These are phyloP conservation scores for Phaeosphaeriaceae sp. DNA, from an alignment of 2,329 filamentous ascomycete genomes.

Conservation along the genomic window DNA sequence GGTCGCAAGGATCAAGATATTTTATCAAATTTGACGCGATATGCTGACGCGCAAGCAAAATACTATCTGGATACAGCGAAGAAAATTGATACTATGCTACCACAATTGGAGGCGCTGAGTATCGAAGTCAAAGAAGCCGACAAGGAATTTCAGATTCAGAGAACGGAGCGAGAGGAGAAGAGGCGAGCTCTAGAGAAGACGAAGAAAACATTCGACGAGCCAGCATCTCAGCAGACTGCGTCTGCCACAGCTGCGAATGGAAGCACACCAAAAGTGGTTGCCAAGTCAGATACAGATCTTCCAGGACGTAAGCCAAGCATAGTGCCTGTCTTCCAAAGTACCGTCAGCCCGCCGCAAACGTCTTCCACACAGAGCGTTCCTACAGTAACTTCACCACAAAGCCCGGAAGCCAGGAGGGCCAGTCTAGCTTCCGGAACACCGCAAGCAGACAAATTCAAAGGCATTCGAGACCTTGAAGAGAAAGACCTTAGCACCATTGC, in stretches of 20 bases:
- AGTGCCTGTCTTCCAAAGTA: constrained; percentile 44
- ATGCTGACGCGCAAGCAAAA: constrained; percentile 87
- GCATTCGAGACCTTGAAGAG: constrained; percentile 91
- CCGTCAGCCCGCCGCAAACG: constrained; percentile 37
- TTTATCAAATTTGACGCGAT: constrained; percentile 90
- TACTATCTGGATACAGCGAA: constrained; percentile 83
- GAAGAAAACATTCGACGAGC: constrained; percentile 59
- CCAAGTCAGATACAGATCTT: constrained; percentile 33
- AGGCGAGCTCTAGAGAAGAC: constrained; percentile 88
- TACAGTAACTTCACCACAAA: constrained; percentile 34
- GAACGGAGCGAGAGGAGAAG: constrained; percentile 96
- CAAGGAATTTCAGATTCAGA: constrained; percentile 94
- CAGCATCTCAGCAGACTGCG: constrained; percentile 26
- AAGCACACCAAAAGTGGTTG: constrained; percentile 25
- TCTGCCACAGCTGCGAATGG: constrained; percentile 34
- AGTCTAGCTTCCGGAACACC: constrained; percentile 36
- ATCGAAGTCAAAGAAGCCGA: constrained; percentile 91
- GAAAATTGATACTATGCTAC: constrained; percentile 84
- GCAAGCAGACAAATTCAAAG: constrained; percentile 75
- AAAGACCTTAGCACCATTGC: constrained; percentile 58
- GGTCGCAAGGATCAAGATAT: constrained; percentile 99
- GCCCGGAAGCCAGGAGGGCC: constrained; percentile 35
- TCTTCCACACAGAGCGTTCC: constrained; percentile 33
- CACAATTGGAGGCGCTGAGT: constrained; percentile 87
- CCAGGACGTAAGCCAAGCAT: constrained; percentile 42